Evolutionary conservation across 768 basidiomycete genomes (phyloP).

Genomic region (Mycena epipterygia): DNA sequence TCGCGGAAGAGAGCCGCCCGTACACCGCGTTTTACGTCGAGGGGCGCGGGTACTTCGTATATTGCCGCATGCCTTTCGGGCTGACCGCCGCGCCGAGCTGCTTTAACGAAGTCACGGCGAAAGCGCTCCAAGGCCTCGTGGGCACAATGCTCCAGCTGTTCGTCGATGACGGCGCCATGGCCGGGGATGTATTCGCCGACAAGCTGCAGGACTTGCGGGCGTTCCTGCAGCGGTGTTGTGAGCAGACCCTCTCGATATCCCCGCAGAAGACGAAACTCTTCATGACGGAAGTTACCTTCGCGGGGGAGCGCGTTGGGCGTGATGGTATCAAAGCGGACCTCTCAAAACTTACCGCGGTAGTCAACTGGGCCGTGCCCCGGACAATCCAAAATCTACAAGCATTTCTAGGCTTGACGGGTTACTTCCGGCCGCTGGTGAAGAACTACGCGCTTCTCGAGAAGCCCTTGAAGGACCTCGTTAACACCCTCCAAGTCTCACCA

Average conservation of each 20-base stretch:
- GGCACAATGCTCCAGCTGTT: conserved; percentile 46
- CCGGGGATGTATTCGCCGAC: conserved; percentile 48
- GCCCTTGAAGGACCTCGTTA: conserved; percentile 48
- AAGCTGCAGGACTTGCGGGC: conserved; percentile 39
- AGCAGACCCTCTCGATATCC: conserved; percentile 50
- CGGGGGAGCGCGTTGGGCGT: conserved; percentile 48
- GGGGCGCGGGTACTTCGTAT: conserved; percentile 52
- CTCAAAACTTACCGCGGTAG: conserved; percentile 52
- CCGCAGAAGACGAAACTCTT: conserved; percentile 53
- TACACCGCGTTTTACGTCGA: conserved; percentile 54
- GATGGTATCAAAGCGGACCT: conserved; percentile 51
- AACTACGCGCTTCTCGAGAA: conserved; percentile 49
- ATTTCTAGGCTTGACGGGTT: conserved; percentile 52
- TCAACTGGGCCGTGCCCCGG: conserved; percentile 48
- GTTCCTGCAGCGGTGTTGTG: conserved; percentile 45
- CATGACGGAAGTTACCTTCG: conserved; percentile 50
- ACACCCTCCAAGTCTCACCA: conserved; percentile 6
- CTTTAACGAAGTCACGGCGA: conserved; percentile 48
- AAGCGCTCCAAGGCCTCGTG: conserved; percentile 41
- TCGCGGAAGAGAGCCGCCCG: conserved; percentile 38
- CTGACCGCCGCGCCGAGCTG: conserved; percentile 52
- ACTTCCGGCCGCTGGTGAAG: conserved; percentile 50
- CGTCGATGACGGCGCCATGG: conserved; percentile 54
- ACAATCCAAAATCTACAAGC: conserved; percentile 43
- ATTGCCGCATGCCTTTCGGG: conserved; percentile 55